Base-by-base conservation (phyloP, 2,329 filamentous ascomycete genomes). In the Fusarium austroafricanum region DNA sequence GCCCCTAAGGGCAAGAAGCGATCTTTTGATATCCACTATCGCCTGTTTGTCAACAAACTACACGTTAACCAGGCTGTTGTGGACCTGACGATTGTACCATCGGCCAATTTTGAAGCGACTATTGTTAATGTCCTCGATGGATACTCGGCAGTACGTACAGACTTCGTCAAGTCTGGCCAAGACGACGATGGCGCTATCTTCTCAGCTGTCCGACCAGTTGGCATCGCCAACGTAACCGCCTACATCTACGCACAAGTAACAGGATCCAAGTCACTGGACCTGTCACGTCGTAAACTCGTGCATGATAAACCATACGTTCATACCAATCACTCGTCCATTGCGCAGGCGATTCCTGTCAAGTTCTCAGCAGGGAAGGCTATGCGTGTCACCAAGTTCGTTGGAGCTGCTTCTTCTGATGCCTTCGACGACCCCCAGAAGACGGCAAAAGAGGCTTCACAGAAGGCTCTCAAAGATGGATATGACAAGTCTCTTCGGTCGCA, bases 401-500 rank as follows among this genome's bases (percentile, higher is more conserved):
- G 55, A 2, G 55, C 51, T 1, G 55, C 55, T 17, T 58, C 55
- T 5, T 56, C 55, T 0, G 55, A 58, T 10, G 55, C 55, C 2
- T 58, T 58, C 1, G 40, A 40, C 2, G 33, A 58, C 9, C 55
- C 55, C 1, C 6, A 29, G 5, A 56, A 11, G 14, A 21, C 2
- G 1, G 55, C 55, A 2, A 46, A 56, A 2, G n/a, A 46, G 0
- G 51, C 55, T 35, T 58, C 51, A 2, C 33, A n/a, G 0, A 29
- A 4, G 10, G 51, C 55, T 1, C 1, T 46, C 5, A 4, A 33
- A 6, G 14, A 29, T 0, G 55, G 55, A 0, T 58, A 29, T 7
- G 26, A 46, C 0, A 39, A 18, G 6, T 56, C 39, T 10, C 39
- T 58, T 14, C 0, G 12, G 0, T 15, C 39, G 0, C 55, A 58